phyloP scores from a whole-genome alignment of 2,329 filamentous ascomycete genomes.

The Fusarium luffae region DNA sequence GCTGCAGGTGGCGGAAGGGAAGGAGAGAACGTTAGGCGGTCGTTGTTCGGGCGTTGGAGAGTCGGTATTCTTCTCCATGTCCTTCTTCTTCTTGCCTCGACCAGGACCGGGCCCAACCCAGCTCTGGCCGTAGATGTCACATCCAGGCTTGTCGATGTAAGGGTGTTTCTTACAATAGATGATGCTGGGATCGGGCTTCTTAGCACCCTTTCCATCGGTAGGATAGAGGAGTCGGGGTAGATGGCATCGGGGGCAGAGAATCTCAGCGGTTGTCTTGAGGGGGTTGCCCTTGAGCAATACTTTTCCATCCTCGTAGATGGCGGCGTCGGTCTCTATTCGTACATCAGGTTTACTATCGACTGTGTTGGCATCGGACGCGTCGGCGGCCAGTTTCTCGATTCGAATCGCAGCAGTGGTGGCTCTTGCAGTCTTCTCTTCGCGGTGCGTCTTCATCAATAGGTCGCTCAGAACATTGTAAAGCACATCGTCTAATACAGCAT shows the following conservation, averaged over 20 bases:
- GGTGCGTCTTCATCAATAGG: slow-evolving; percentile 78
- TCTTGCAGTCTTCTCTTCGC: slow-evolving; percentile 80
- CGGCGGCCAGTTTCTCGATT: slow-evolving; percentile 70
- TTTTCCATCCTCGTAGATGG: slow-evolving; percentile 75
- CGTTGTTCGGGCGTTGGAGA: slow-evolving; percentile 64
- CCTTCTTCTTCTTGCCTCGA: slow-evolving; percentile 83
- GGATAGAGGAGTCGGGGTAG: slow-evolving; percentile 79
- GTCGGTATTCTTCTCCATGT: slow-evolving; percentile 71
- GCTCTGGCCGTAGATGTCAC: slow-evolving; percentile 85
- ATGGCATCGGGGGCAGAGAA: slow-evolving; percentile 79
- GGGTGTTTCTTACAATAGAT: slow-evolving; percentile 84
- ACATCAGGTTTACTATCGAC: slow-evolving; percentile 66
- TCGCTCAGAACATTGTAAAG: slow-evolving; percentile 82
- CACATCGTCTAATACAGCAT: slow-evolving; percentile 77
- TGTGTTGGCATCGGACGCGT: slow-evolving; percentile 64
- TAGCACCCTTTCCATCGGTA: slow-evolving; percentile 74
- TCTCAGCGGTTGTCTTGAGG: slow-evolving; percentile 75
- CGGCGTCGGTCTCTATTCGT: slow-evolving; percentile 73
- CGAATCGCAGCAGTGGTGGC: slow-evolving; percentile 72
- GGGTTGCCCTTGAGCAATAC: slow-evolving; percentile 78
- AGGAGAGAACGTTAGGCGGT: slow-evolving; percentile 70
- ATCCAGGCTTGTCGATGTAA: slow-evolving; percentile 79
- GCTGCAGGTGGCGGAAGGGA: slow-evolving; percentile 73
- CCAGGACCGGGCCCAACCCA: slow-evolving; percentile 78
- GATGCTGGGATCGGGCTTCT: slow-evolving; percentile 72